phyloP scores from a whole-genome alignment of 2,329 filamentous ascomycete genomes.

The Neonectria sp. region DNA sequence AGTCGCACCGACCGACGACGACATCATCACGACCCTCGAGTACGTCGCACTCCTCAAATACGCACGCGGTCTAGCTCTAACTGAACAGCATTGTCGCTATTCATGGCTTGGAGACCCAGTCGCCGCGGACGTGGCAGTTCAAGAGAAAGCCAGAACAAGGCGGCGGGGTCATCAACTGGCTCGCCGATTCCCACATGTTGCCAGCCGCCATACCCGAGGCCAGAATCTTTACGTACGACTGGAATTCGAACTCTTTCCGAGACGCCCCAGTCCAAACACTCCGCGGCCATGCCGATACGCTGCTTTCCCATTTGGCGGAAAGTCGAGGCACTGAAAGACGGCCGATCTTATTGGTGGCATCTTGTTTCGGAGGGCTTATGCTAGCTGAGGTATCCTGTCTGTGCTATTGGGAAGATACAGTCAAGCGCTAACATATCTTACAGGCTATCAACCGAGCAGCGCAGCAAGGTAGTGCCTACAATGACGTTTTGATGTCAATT shows the following conservation, averaged over 20 bases:
- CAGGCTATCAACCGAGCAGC: background rate
- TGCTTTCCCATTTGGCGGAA: constrained; percentile 7
- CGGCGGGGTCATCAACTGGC: constrained; percentile 18
- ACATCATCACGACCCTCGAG: constrained; percentile 8
- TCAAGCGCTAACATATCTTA: background rate
- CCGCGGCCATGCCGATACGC: constrained; percentile 19
- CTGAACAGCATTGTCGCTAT: constrained; percentile 24
- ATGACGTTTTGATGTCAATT: constrained; percentile 1
- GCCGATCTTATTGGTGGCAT: constrained; percentile 25
- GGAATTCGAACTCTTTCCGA: constrained; percentile 21
- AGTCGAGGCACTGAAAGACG: constrained; percentile 5
- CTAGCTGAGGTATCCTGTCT: constrained; percentile 8
- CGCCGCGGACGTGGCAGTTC: constrained; percentile 18
- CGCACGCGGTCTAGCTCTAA: constrained; percentile 3
- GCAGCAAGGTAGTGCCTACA: constrained; percentile 1
- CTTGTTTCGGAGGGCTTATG: constrained; percentile 26
- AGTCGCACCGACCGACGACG: constrained; percentile 2
- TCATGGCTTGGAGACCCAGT: constrained; percentile 23
- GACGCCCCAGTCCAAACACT: constrained; percentile 13
- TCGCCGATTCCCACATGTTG: constrained; percentile 19
- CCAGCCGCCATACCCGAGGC: constrained; percentile 14
- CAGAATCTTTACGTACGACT: constrained; percentile 26
- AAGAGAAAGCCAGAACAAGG: constrained; percentile 8
- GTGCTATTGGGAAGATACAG: background rate
- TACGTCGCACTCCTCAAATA: constrained; percentile 1